These are phyloP conservation scores for Aspergillus leporis DNA, from an alignment of 495 filamentous ascomycete species.

Conservation along the genomic window DNA sequence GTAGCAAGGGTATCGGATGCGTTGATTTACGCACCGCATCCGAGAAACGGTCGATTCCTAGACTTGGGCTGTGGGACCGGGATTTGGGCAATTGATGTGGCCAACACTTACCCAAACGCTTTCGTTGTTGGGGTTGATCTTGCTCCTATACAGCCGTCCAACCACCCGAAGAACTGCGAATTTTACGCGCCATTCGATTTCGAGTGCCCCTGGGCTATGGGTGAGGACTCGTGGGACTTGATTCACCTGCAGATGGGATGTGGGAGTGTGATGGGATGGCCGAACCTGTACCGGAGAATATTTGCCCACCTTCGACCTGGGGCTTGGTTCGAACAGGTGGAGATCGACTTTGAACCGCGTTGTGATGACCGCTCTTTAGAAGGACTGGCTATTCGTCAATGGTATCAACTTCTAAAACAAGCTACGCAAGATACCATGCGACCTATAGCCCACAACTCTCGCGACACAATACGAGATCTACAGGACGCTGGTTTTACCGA, in stretches of 20 bases:
- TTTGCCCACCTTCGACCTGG: constrained; percentile 81
- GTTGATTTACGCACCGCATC: constrained; percentile 53
- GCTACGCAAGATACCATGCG: constrained; percentile 67
- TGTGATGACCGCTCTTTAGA: constrained; percentile 68
- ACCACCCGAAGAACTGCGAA: constrained; percentile 69
- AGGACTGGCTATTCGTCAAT: constrained; percentile 54
- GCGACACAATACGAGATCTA: constrained; percentile 61
- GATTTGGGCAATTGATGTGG: constrained; percentile 89
- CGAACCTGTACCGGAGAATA: constrained; percentile 67
- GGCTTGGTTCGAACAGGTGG: constrained; percentile 87
- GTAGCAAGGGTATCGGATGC: constrained; percentile 61
- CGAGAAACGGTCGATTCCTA: constrained; percentile 58
- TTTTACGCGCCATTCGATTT: constrained; percentile 70
- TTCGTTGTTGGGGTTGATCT: constrained; percentile 77
- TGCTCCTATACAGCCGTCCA: constrained; percentile 75
- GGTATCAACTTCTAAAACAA: constrained; percentile 68
- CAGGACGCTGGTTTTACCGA: constrained; percentile 78
- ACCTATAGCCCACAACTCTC: constrained; percentile 65
- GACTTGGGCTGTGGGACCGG: constrained; percentile 89
- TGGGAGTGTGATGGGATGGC: constrained; percentile 81
- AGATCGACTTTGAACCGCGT: constrained; percentile 82
- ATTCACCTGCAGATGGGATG: constrained; percentile 82
- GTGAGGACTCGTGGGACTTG: constrained; percentile 77
- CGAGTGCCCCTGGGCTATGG: constrained; percentile 77
- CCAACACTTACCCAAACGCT: constrained; percentile 61